Conservation (phyloP, 306 rosid genomes). For the Pachyrhizus erosus region DNA sequence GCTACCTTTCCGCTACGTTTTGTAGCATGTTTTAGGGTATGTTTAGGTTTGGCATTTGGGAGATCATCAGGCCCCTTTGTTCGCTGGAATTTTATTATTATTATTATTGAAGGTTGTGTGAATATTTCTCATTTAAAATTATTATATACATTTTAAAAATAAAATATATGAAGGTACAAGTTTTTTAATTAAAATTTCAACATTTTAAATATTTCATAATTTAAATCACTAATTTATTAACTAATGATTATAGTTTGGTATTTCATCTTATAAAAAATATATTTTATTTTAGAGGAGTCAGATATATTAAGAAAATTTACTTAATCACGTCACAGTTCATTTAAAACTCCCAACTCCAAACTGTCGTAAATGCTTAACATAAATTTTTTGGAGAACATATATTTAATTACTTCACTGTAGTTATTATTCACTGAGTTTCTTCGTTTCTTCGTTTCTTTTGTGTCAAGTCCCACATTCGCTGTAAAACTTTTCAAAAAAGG, state of each 20-base stretch:
- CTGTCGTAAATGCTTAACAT: background rate
- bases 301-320: background rate
- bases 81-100: too few species aligned
- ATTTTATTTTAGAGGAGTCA: background rate
- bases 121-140: too few species aligned
- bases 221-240: background rate
- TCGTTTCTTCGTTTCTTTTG: background rate
- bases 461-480: conserved; percentile 1
- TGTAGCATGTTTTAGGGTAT: too few species aligned
- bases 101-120: too few species aligned
- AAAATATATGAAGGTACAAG: background rate
- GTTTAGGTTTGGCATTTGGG: too few species aligned
- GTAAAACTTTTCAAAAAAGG: background rate
- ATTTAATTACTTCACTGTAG: background rate
- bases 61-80: too few species aligned
- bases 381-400: background rate
- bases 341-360: background rate
- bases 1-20: too few species aligned
- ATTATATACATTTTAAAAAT: background rate
- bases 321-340: background rate
- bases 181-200: too few species aligned
- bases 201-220: background rate
- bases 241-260: background rate
- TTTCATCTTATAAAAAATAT: background rate
- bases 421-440: background rate